Conservation (phyloP, 306 rosid genomes). For the Styphnolobium japonicum region DNA sequence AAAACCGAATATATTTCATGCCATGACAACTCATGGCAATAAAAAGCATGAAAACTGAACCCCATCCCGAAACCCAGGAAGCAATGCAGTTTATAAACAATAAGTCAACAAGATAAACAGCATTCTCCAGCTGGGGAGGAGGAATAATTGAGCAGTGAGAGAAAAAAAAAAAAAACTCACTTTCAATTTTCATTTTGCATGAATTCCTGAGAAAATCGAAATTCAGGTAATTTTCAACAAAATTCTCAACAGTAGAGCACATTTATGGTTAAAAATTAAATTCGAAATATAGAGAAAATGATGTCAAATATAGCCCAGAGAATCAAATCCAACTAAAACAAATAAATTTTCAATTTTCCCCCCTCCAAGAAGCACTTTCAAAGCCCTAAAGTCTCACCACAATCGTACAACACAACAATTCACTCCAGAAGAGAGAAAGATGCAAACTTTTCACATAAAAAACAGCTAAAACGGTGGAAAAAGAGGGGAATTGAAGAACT, state of each 20-base stretch:
- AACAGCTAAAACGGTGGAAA: not conserved
- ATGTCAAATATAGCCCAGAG: not conserved
- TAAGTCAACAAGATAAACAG: not conserved
- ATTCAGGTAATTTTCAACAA: not conserved
- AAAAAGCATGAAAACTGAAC: not conserved
- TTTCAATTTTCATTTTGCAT: not conserved
- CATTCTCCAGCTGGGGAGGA: not conserved
- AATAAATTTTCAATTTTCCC: constrained; percentile 8
- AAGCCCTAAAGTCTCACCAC: constrained; percentile 42
- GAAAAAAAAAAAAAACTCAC: not conserved
- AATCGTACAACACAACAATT: not conserved
- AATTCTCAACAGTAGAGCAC: not conserved
- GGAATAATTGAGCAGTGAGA: not conserved
- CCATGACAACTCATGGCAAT: not conserved
- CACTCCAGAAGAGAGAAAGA: not conserved
- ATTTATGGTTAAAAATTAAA: not conserved
- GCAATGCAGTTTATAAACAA: not conserved
- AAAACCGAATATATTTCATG: not conserved
- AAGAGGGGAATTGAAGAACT: not conserved
- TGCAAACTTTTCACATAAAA: not conserved
- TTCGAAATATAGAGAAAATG: not conserved
- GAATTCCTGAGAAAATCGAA: not conserved
- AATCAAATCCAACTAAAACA: not conserved
- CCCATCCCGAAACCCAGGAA: not conserved
- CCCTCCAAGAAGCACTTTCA: not conserved